Conservation (phyloP, 805 yeast genomes). For the Starmera pachycereana region DNA sequence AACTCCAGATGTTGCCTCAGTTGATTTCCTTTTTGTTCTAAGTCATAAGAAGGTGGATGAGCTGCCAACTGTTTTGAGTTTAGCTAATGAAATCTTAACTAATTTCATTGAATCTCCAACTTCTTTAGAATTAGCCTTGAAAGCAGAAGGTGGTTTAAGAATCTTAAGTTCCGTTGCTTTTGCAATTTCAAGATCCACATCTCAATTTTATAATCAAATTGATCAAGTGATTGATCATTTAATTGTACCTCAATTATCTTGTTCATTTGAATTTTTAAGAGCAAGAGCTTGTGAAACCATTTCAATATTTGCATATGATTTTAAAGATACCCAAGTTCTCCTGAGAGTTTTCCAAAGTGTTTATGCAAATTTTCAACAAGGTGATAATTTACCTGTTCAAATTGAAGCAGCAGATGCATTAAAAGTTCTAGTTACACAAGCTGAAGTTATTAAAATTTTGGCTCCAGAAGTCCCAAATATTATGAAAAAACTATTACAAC, state of each 20-base stretch:
- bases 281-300: constrained; percentile 67
- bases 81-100: constrained; percentile 41
- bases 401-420: constrained; percentile 84
- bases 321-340: constrained; percentile 25
- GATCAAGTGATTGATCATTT: constrained; percentile 55
- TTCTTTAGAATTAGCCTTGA: constrained; percentile 33
- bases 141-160: constrained; percentile 76
- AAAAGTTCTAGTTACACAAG: constrained; percentile 64
- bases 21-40: constrained; percentile 57
- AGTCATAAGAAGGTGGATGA: constrained; percentile 43
- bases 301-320: constrained; percentile 24
- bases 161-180: constrained; percentile 64
- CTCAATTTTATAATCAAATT: constrained; percentile 51
- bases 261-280: constrained; percentile 56
- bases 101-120: constrained; percentile 22
- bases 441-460: constrained; percentile 60
- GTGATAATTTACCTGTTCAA: constrained; percentile 56
- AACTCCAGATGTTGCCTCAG: constrained; percentile 75
- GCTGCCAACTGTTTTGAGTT: constrained; percentile 42
- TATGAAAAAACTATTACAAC: constrained; percentile 65
- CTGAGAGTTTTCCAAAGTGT: constrained; percentile 31
- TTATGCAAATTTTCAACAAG: constrained; percentile 29
- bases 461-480: constrained; percentile 66
- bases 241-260: constrained; percentile 63
- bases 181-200: constrained; percentile 31